Evolutionary conservation across 1,284 basidiomycete genomes (phyloP), one percentile per base, ranked within the genome.

Genomic region (Papiliotrema flavescens): DNA sequence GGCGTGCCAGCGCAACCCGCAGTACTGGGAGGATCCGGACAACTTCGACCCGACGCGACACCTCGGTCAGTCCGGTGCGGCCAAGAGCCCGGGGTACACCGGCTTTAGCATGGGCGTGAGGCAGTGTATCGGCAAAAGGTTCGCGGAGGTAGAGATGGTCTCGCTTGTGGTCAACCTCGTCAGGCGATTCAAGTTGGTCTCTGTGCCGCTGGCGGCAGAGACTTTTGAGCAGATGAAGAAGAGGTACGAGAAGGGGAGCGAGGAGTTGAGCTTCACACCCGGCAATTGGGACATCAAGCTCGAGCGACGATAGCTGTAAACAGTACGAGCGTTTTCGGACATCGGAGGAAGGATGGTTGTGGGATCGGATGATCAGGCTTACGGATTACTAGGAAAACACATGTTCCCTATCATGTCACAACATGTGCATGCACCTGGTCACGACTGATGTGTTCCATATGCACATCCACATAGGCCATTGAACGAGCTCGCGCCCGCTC

Each of bases 71-170:
- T 15, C 32, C 15, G 58, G 45, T 3, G 42, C 24, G 41, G 28
- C 40, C 26, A 76, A 76, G 42, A 53, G 53, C 7, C 36, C 46
- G 20, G 41, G 51, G 5, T 65, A 84, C 60, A 43, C 82, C 13
- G 80, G 82, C 1, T 85, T 84, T 64, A 80, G 80, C 46, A 72
- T 71, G 40, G 83, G 83, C 37, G 70, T 76, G 8, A 76, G 82
- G 13, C 79, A 78, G 13, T 84, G 83, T 67, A 71, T 84, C 37
- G 83, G 82, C 35, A 77, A 80, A 61, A 77, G 79, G 77, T 83
- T 69, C 53, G 78, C 66, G 14, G 58, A 59, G 41, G 57, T 64
- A 26, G 80, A 82, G 59, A 78, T 74, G n/a, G 73, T 82, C 40
- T 80, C 79, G 0, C 76, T 80, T n/a, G 65, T 85, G 22, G 77